Evolutionary conservation across 305 asterid species (phyloP).

Genomic region (Euphrasia arctica): DNA sequence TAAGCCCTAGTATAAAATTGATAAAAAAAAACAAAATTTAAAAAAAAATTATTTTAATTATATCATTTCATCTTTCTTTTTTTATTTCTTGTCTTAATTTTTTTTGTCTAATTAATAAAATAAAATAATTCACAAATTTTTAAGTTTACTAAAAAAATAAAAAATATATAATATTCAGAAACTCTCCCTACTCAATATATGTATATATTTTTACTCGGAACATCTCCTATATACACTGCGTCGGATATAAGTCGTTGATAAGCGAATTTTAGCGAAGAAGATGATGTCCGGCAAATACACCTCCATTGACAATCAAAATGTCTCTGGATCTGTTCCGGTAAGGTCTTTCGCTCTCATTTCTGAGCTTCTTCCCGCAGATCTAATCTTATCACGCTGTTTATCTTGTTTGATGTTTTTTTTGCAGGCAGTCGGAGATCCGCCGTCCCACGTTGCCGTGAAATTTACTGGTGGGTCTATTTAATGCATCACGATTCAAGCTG

Average conservation of each 20-base stretch:
- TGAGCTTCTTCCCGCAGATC: constrained; percentile 23
- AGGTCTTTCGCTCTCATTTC: neutral
- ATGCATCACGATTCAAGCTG: neutral
- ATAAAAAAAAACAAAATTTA: too few relatives aligned
- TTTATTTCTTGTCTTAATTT: too few relatives aligned
- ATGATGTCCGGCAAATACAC: constrained; percentile 98
- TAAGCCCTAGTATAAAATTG: too few relatives aligned
- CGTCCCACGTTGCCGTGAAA: constrained; percentile 69
- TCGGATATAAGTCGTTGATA: constrained; percentile 1
- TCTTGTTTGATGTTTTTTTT: constrained; percentile 17
- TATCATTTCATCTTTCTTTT: too few relatives aligned
- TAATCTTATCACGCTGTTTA: neutral
- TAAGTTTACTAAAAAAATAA: too few relatives aligned
- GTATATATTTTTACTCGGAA: too few relatives aligned
- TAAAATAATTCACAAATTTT: too few relatives aligned
- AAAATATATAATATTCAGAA: too few relatives aligned
- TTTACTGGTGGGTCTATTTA: constrained; percentile 51
- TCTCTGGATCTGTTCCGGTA: constrained; percentile 96
- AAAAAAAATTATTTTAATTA: too few relatives aligned
- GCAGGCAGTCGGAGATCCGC: constrained; percentile 79
- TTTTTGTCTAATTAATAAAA: too few relatives aligned
- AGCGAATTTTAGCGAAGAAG: constrained; percentile 34
- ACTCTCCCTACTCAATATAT: too few relatives aligned
- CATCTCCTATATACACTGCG: too few relatives aligned
- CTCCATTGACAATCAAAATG: constrained; percentile 70